Conservation (phyloP, 305 asterid species). For the Nicotiana rustica region DNA sequence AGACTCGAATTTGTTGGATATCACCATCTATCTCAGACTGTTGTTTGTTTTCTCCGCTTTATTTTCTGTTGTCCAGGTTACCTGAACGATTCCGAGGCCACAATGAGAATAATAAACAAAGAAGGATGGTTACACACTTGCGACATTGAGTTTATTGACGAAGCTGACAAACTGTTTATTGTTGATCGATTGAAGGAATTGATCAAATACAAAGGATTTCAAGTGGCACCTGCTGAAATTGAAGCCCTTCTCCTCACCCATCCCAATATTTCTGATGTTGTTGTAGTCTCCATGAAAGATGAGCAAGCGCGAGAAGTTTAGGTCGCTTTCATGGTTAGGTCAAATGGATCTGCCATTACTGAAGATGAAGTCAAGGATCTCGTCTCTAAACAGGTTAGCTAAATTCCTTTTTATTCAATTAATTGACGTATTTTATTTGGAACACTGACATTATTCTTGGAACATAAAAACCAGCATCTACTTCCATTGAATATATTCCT, state of each 20-base stretch:
- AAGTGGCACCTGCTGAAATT: slow-evolving; percentile 93
- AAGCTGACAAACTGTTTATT: slow-evolving; percentile 82
- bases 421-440: neutral
- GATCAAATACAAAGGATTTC: slow-evolving; percentile 89
- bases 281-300: slow-evolving; percentile 78
- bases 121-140: slow-evolving; percentile 93
- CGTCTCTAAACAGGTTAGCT: slow-evolving; percentile 67
- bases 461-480: neutral
- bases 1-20: no score
- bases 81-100: slow-evolving; percentile 70
- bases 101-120: slow-evolving; percentile 69
- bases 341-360: slow-evolving; percentile 56
- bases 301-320: slow-evolving; percentile 89
- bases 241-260: slow-evolving; percentile 81
- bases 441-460: neutral
- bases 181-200: slow-evolving; percentile 86
- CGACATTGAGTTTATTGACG: slow-evolving; percentile 78
- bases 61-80: slow-evolving; percentile 53
- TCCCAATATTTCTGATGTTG: slow-evolving; percentile 76
- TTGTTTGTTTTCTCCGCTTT: no score
- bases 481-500: neutral
- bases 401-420: neutral
- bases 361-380: slow-evolving; percentile 82
- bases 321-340: slow-evolving; percentile 80
- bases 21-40: no score